phyloP scores from a whole-genome alignment of 176 grass and related monocot genomes.

The Oryza meyeriana region DNA sequence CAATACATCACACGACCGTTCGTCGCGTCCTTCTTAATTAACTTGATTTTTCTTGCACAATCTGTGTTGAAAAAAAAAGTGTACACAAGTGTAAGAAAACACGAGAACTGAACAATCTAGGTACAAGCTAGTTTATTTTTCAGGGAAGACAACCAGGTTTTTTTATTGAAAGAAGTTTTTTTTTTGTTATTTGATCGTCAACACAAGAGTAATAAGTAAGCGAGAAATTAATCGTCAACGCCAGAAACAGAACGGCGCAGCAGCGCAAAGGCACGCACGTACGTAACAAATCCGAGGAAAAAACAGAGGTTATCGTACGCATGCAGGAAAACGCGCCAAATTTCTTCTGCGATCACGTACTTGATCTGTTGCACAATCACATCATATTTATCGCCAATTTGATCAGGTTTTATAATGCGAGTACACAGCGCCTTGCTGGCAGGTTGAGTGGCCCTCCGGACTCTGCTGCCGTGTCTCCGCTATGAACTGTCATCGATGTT shows the following conservation, averaged over 20 bases:
- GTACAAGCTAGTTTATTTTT: neutral
- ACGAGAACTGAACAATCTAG: no score
- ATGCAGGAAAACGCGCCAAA: neutral
- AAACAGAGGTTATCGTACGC: neutral
- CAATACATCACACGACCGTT: neutral
- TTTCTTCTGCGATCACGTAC: neutral
- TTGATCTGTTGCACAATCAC: neutral
- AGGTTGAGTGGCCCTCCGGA: no score
- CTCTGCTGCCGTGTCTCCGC: no score
- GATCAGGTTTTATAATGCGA: neutral
- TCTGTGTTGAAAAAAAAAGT: neutral
- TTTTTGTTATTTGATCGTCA: no score
- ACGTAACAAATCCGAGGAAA: neutral
- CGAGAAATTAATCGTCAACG: constrained; percentile 7
- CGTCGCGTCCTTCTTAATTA: neutral
- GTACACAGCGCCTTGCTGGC: no score
- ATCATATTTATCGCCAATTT: neutral
- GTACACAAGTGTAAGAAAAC: no score
- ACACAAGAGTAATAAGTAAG: no score
- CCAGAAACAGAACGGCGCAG: constrained; percentile 8
- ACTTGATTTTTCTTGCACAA: neutral
- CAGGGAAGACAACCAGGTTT: no score
- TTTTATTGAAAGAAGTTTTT: no score
- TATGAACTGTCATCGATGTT: no score
- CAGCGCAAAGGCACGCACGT: neutral